Conservation (phyloP, 805 yeast species). For the Metschnikowia picachoensis region DNA sequence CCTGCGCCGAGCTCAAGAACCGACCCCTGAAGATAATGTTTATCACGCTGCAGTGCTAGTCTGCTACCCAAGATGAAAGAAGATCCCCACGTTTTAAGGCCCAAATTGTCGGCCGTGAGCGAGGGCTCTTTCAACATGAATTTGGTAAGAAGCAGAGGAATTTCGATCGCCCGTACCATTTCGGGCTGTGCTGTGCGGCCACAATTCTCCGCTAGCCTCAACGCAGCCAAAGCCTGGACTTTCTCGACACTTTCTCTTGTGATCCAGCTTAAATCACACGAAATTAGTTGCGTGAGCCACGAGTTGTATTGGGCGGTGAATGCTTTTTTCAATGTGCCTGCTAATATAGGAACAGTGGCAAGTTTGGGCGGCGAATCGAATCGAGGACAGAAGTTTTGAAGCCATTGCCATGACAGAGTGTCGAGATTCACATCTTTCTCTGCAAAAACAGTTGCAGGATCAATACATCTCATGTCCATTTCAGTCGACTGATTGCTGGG, state of each 20-base stretch:
- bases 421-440: slow-evolving; percentile 33
- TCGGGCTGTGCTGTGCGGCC: slow-evolving; percentile 84
- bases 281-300: slow-evolving; percentile 46
- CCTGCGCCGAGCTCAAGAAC: slow-evolving; percentile 90
- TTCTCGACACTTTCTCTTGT: slow-evolving; percentile 30
- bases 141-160: slow-evolving; percentile 13
- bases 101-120: slow-evolving; percentile 79
- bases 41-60: slow-evolving; percentile 22
- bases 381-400: slow-evolving; percentile 31
- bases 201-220: slow-evolving; percentile 71
- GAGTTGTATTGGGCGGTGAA: slow-evolving; percentile 38
- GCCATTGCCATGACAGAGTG: slow-evolving; percentile 42
- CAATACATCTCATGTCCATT: slow-evolving; percentile 2
- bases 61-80: slow-evolving; percentile 64
- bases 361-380: slow-evolving; percentile 22
- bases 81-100: slow-evolving; percentile 96
- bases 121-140: slow-evolving; percentile 72
- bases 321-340: slow-evolving; percentile 24
- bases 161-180: slow-evolving; percentile 53
- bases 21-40: slow-evolving; percentile 20
- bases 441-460: slow-evolving; percentile 23
- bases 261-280: slow-evolving; percentile 50
- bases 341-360: slow-evolving; percentile 25
- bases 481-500: slow-evolving; percentile 8
- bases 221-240: slow-evolving; percentile 55